Conservation (phyloP, 202 grass and related monocot species). For the Setaria viridis region DNA sequence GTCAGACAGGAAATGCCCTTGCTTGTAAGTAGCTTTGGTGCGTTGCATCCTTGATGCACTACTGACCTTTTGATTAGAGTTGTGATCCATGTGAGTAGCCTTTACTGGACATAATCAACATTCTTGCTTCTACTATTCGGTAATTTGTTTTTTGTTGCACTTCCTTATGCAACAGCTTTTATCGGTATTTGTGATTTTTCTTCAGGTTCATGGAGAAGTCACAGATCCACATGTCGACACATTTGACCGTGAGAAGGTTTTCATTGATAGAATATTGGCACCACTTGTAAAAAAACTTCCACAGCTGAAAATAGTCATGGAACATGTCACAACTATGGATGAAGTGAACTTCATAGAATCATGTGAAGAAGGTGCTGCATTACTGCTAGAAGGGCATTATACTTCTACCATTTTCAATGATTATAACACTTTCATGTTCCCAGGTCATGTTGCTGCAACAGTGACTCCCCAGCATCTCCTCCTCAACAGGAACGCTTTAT, state of each 20-base stretch:
- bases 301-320: slow-evolving; percentile 84
- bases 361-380: slow-evolving; percentile 68
- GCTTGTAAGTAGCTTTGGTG: slow-evolving; percentile 72
- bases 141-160: neutral
- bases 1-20: slow-evolving; percentile 83
- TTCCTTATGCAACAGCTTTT: slow-evolving; percentile 1
- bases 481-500: slow-evolving; percentile 92
- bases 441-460: slow-evolving; percentile 85
- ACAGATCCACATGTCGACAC: slow-evolving; percentile 79
- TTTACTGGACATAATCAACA: neutral
- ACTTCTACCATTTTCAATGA: slow-evolving; percentile 10
- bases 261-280: slow-evolving; percentile 76
- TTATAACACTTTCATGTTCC: slow-evolving; percentile 30
- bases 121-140: neutral
- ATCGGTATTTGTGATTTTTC: slow-evolving; percentile 44
- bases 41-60: neutral
- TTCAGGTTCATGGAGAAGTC: slow-evolving; percentile 85
- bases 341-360: slow-evolving; percentile 89
- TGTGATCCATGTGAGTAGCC: neutral
- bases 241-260: slow-evolving; percentile 83
- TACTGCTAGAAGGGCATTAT: slow-evolving; percentile 18
- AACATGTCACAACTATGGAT: slow-evolving; percentile 95
- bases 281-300: slow-evolving; percentile 72
- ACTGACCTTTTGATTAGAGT: neutral
- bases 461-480: slow-evolving; percentile 94